Base-by-base conservation (phyloP, 768 basidiomycete genomes). In the Infundibulicybe gibba region DNA sequence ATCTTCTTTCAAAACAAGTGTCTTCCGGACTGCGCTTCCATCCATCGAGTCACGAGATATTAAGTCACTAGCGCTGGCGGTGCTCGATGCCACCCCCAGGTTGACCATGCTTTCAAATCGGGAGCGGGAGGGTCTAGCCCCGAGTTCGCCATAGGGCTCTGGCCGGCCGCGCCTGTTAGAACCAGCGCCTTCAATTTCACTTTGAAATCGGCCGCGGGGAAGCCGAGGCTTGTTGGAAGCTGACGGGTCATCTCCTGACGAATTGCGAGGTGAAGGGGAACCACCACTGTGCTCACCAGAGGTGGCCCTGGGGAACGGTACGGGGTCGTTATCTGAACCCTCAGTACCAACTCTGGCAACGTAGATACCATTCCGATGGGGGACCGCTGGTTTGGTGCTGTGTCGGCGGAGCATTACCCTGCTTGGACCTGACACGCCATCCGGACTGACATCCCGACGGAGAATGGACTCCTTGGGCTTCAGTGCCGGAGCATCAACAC, bases 41-140 rank as follows among this genome's bases (percentile, higher is more conserved):
- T 87, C 85, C 62, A 79, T 68, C 25, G 80, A 80, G 60, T 82
- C 77, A 40, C 83, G 72, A 49, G 70, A 62, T 57, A 80, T 65
- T 50, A 87, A 62, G 63, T 89, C 87, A 63, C 85, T 89, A 43
- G 79, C 76, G 61, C 75, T 81, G 15, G 77, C 71, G 49, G 77
- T 73, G 47, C 67, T 64, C 17, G 76, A 73, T 6, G 67, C 70
- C 40, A 65, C 76, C 19, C 82, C 77, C 13, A 85, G 64, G 65
- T 81, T 81, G 31, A 81, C 77, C 77, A 83, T 82, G 57, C 84
- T 85, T 67, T 84, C 89, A 54, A 85, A 83, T 61, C 90, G 71
- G 43, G 85, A 76, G 47, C 81, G 71, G 46, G 72, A 61, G 15
- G 74, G 69, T 56, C 72, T 75, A 40, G 63, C 70, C 13, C 80